Evolutionary conservation across 345 rosid genomes (phyloP).

Genomic region (Acer saccharum): DNA sequence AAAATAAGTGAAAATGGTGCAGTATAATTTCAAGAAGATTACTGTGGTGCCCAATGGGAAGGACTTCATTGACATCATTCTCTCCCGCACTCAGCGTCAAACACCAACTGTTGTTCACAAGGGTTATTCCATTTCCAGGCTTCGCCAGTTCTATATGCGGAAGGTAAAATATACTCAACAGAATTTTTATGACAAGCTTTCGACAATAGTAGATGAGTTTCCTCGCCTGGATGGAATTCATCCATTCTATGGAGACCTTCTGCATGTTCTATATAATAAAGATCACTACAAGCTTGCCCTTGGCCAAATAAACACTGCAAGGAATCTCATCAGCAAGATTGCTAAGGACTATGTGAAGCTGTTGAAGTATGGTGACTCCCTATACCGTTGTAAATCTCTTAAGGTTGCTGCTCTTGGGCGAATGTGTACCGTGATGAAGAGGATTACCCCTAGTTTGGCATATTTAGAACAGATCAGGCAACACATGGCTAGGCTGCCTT

Average conservation of each 20-base stretch:
- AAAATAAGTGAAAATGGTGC: conserved; percentile 46
- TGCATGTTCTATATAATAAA: conserved; percentile 59
- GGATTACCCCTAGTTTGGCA: conserved; percentile 74
- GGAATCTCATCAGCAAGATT: conserved; percentile 51
- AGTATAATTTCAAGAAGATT: conserved; percentile 67
- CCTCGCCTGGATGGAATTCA: conserved; percentile 66
- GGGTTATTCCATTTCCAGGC: conserved; percentile 63
- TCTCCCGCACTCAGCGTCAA: conserved; percentile 72
- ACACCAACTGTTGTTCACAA: conserved; percentile 82
- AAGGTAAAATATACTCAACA: conserved; percentile 62
- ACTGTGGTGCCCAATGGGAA: conserved; percentile 75
- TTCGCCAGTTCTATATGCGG: conserved; percentile 67
- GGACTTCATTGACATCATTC: conserved; percentile 62
- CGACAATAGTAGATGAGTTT: conserved; percentile 60
- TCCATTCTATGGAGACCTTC: conserved; percentile 67
- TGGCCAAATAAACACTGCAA: conserved; percentile 64
- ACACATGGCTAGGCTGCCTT: conserved; percentile 92
- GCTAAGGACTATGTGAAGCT: conserved; percentile 60
- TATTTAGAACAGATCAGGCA: conserved; percentile 82
- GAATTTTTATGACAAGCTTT: conserved; percentile 67
- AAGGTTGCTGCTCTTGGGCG: conserved; percentile 87
- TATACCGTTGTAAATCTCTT: conserved; percentile 67
- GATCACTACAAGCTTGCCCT: conserved; percentile 74
- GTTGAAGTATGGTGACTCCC: conserved; percentile 74
- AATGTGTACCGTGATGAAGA: conserved; percentile 75